Conservation (phyloP, 768 basidiomycete genomes). For the Lactifluus rugatus region DNA sequence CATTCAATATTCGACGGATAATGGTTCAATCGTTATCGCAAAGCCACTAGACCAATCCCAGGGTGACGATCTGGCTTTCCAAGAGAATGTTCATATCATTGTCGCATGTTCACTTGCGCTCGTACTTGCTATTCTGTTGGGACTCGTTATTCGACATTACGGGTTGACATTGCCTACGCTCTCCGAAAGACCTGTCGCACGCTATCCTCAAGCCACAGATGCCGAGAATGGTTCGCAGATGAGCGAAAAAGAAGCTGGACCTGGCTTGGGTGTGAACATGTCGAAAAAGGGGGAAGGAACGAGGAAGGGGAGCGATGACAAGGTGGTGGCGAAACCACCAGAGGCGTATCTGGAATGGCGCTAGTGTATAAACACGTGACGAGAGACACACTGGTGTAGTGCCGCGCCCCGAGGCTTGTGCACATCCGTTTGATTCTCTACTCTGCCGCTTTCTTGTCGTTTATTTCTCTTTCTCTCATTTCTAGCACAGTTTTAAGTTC, state of each 20-base stretch:
- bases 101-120: constrained; percentile 14
- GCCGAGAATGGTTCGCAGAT: background rate
- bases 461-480: constrained; percentile 6
- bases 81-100: constrained; percentile 13
- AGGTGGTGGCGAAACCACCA: background rate
- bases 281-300: background rate
- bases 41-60: background rate
- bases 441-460: background rate
- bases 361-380: background rate
- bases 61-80: background rate
- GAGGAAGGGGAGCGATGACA: background rate
- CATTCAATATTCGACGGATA: background rate
- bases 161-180: background rate
- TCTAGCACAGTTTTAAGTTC: background rate
- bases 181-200: background rate
- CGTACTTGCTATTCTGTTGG: constrained; percentile 2
- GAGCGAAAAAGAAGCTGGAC: background rate
- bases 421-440: background rate
- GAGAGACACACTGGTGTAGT: background rate
- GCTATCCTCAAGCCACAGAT: background rate
- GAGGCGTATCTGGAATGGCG: constrained; percentile 8
- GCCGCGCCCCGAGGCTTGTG: background rate
- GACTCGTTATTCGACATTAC: constrained; percentile 12
- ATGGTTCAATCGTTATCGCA: background rate
- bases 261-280: background rate